Base-by-base conservation (phyloP, 352 stramenopile genomes). In the Phytopythium mirpurense region DNA sequence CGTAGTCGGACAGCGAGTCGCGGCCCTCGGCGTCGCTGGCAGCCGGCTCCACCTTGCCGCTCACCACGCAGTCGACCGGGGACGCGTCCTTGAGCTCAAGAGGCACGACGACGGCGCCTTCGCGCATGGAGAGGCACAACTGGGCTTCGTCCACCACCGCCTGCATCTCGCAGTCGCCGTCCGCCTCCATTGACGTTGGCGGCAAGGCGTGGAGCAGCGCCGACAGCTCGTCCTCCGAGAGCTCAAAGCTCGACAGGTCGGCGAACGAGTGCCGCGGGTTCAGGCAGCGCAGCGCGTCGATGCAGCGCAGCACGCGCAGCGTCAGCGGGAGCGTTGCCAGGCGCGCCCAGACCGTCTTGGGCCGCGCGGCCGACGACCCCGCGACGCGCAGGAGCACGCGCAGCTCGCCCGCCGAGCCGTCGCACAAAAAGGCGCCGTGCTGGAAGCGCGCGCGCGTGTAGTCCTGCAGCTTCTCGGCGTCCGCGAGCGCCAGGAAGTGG, bases 261-360 rank as follows among this genome's bases (percentile, higher is more conserved):
- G 77, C 78, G 47, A 90, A 93, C 36, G 68, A 56, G 12, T 80
- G 54, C n/a, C 70, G 42, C 19, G 44, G 65, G 23, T 65, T 68
- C 24, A 75, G 51, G 26, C 72, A 69, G 19, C 62, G 72, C 34
- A 91, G 77, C 2, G 77, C 84, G 55, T 93, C 83, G 45, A 93
- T 88, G 55, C 83, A 93, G 34, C 83, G 80, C 62, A 86, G 72
- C 54, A 93, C 66, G 4, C 83, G 80, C 29, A 93, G 59, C 32
- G 78, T 88, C 5, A 91, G 56, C 18, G 83, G 71, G 24, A 87
- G 63, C 5, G 77, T 83, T 48, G 67, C 71, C 8, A 88, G 49
- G 9, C 76, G 77, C 27, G 90, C 63, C 68, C 74, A 83, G 29
- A 91, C 16, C 42, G 70, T 59, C 11, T 60, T 60, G 6, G 43